Percentiles rank a stretch among this genome's conserved stretches.
phyloP scores from a whole-genome alignment of 177 flowering plant species.

The Vitis hybrid region DNA sequence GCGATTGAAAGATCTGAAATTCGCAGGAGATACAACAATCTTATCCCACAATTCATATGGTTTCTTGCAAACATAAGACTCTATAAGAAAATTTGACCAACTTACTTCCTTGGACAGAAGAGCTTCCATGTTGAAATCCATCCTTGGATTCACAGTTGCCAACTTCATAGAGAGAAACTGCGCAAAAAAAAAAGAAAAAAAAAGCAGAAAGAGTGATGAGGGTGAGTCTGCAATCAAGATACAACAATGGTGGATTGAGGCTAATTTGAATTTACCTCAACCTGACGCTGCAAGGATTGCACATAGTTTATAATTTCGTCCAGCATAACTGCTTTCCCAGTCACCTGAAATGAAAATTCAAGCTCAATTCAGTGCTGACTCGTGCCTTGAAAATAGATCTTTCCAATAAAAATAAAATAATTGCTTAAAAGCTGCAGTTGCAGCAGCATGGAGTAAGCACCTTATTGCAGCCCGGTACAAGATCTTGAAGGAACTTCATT shows the following conservation, averaged over 20 bases:
- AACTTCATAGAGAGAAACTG: constrained; percentile 91
- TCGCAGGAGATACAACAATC: not conserved
- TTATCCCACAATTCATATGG: not conserved
- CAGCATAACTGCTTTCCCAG: constrained; percentile 82
- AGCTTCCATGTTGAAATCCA: constrained; percentile 42
- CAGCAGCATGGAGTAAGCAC: constrained; percentile 19
- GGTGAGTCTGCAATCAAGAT: not conserved
- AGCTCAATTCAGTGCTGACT: not conserved
- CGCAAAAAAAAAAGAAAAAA: not conserved
- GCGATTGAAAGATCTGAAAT: constrained; percentile 56
- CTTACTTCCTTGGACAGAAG: constrained; percentile 70
- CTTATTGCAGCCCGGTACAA: constrained; percentile 71
- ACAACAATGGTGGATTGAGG: not conserved
- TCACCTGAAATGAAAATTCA: constrained; percentile 38
- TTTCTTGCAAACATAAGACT: no score
- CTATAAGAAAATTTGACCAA: not conserved
- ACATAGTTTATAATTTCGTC: constrained; percentile 93
- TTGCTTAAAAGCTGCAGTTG: not conserved
- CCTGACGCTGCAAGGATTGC: constrained; percentile 88
- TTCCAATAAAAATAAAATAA: not conserved
- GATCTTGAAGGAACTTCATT: constrained; percentile 68
- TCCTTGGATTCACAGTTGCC: constrained; percentile 64
- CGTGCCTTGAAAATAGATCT: not conserved
- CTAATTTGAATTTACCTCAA: constrained; percentile 54
- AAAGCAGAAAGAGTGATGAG: not conserved